These are phyloP conservation scores for Epichloe hybrida DNA, from an alignment of 2,329 filamentous ascomycete species.

Conservation along the genomic window DNA sequence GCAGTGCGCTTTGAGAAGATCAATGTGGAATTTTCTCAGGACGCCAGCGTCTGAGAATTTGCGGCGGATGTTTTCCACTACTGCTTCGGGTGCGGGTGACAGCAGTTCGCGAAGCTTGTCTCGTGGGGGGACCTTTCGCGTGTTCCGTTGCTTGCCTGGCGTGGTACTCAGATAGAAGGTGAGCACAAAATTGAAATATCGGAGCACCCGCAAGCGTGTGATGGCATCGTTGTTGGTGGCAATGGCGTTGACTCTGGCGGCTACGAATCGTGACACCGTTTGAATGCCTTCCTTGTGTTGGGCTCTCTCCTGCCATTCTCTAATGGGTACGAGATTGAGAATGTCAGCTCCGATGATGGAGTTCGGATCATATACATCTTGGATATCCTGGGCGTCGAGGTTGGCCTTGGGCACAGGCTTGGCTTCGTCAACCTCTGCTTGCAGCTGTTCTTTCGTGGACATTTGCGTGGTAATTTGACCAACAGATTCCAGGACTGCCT, in stretches of 20 bases:
- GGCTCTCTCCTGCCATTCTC: slow-evolving; percentile 61
- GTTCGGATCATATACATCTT: slow-evolving; percentile 59
- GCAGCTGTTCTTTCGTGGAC: slow-evolving; percentile 52
- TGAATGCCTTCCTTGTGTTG: slow-evolving; percentile 43
- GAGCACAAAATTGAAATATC: slow-evolving; percentile 46
- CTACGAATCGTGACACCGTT: slow-evolving; percentile 50
- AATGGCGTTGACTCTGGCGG: slow-evolving; percentile 42
- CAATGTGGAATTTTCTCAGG: slow-evolving; percentile 58
- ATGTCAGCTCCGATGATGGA: slow-evolving; percentile 54
- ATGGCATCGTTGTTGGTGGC: slow-evolving; percentile 40
- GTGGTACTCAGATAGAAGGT: slow-evolving; percentile 36
- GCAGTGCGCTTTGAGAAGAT: slow-evolving; percentile 61
- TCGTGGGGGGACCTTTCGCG: slow-evolving; percentile 41
- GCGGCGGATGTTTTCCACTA: slow-evolving; percentile 53
- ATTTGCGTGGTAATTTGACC: slow-evolving; percentile 48
- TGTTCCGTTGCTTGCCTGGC: slow-evolving; percentile 32
- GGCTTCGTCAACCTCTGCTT: slow-evolving; percentile 48
- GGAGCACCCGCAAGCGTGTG: slow-evolving; percentile 41
- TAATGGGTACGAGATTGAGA: slow-evolving; percentile 53
- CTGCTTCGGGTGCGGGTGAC: slow-evolving; percentile 42
- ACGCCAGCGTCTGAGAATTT: slow-evolving; percentile 53
- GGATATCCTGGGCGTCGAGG: slow-evolving; percentile 48
- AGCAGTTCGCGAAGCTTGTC: slow-evolving; percentile 48
- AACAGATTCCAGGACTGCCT: slow-evolving; percentile 51
- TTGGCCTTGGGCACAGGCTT: slow-evolving; percentile 66